A percentile compares a stretch with the other conserved stretches of the same genome.
phyloP scores from a whole-genome alignment of 495 filamentous ascomycete genomes.

The Barbatosphaeria neglecta region DNA sequence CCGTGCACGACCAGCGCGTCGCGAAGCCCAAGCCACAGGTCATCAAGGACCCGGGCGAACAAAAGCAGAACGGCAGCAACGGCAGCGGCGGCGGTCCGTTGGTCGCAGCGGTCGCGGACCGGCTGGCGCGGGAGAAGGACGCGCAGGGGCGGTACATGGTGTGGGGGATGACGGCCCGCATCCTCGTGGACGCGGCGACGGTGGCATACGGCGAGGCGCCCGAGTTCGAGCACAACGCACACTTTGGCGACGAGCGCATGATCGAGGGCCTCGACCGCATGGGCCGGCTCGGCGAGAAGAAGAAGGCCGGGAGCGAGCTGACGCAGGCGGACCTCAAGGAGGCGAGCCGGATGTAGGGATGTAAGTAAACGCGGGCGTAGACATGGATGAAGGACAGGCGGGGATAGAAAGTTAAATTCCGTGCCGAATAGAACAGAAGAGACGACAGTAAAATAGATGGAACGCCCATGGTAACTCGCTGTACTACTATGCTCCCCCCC shows the following conservation, averaged over 20 bases:
- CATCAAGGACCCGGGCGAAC: slow-evolving; percentile 10
- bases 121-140: slow-evolving; percentile 32
- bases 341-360: slow-evolving; percentile 45
- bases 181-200: slow-evolving; percentile 74
- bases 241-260: slow-evolving; percentile 70
- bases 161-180: slow-evolving; percentile 86
- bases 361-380: too few species aligned
- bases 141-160: slow-evolving; percentile 56
- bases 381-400: slow-evolving; percentile 2
- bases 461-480: not conserved
- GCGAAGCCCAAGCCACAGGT: slow-evolving; percentile 36
- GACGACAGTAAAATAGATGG: not conserved
- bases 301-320: slow-evolving; percentile 39
- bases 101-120: slow-evolving; percentile 12
- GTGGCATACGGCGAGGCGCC: slow-evolving; percentile 72
- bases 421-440: not conserved
- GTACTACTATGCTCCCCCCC: not conserved
- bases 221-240: slow-evolving; percentile 70
- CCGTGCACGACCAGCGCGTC: slow-evolving; percentile 48
- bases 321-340: slow-evolving; percentile 47
- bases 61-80: not conserved
- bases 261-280: slow-evolving; percentile 49
- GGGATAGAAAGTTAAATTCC: not conserved
- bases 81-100: slow-evolving; percentile 12
- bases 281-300: slow-evolving; percentile 49